A percentile compares a stretch with the other conserved stretches of the same genome.
phyloP scores from a whole-genome alignment of 192 early-diverging fungal genomes.

The Coemansia sp. region DNA sequence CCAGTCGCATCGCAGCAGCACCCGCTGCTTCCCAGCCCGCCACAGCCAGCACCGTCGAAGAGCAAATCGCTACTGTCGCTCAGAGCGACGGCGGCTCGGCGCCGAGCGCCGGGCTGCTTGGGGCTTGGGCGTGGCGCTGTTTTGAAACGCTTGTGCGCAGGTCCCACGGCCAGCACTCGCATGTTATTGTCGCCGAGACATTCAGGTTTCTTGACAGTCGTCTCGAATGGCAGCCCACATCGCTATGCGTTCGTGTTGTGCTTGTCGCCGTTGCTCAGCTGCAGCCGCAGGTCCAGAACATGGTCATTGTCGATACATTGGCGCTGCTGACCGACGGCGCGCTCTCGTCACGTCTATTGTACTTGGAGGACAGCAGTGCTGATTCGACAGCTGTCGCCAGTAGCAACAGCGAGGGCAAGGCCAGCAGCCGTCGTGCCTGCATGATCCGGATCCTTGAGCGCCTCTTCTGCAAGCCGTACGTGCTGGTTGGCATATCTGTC shows the following conservation, averaged over 20 bases:
- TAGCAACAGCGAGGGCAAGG: neutral
- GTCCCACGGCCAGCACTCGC: slow-evolving; percentile 45
- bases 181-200: slow-evolving; percentile 38
- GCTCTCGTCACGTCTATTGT: slow-evolving; percentile 14
- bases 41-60: slow-evolving; percentile 1
- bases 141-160: slow-evolving; percentile 25
- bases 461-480: slow-evolving; percentile 42
- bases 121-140: slow-evolving; percentile 32
- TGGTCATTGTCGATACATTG: slow-evolving; percentile 45
- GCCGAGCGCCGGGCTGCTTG: slow-evolving; percentile 10
- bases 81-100: neutral
- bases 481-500: slow-evolving; percentile 48
- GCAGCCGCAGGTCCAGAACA: slow-evolving; percentile 44
- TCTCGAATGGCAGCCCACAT: slow-evolving; percentile 26
- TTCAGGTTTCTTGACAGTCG: slow-evolving; percentile 28
- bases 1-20: slow-evolving; percentile 15
- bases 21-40: neutral
- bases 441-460: slow-evolving; percentile 37
- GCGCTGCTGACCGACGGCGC: slow-evolving; percentile 31
- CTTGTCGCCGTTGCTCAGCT: slow-evolving; percentile 23
- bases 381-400: neutral
- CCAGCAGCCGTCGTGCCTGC: slow-evolving; percentile 17
- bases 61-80: slow-evolving; percentile 2
- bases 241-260: slow-evolving; percentile 25
- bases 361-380: neutral